Base-by-base conservation (phyloP, 352 stramenopile genomes). In the Phytophthora megakarya region DNA sequence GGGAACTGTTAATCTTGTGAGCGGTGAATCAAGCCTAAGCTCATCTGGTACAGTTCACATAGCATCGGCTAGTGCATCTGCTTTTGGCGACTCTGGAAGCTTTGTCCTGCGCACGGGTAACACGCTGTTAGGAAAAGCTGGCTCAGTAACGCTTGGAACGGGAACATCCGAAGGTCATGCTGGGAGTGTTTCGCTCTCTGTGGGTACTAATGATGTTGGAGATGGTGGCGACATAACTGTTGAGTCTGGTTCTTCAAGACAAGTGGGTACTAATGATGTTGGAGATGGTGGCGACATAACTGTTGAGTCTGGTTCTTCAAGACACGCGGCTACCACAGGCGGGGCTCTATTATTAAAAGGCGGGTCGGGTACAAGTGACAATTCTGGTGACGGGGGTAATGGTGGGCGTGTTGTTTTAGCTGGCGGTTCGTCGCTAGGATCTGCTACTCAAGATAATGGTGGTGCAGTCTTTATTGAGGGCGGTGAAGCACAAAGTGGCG, bases 341-440 rank as follows among this genome's bases (percentile, higher is more conserved):
- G 85, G 85, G 37, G 67, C 45, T 30, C 37, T 94, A 12, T 57
- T 58, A 5, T 61, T 94, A 40, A 65, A 28, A 23, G 78, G 75
- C 39, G 85, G 85, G 5, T 69, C 66, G 25, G 85, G 85, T 23
- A 68, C 70, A 40, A 91, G 84, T 54, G 76, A 88, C 28, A 90
- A 88, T 56, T 80, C 80, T 58, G 84, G 81, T 21, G 81, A 93
- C 38, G 84, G 84, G 40, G 84, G 84, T 13, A 80, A 93, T 42
- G 84, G 84, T 10, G 84, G 84, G 23, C 53, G 69, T 32, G 67
- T 91, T 37, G 53, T 68, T 22, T 30, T 93, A 25, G 56, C 46
- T 26, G 84, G 78, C 48, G 84, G 84, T n/a, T 71, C 47, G 13
- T 90, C 80, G 0, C 55, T 78, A 21, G 84, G 84, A 49, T 65